Evolutionary conservation across 345 rosid species (phyloP), one percentile per base, ranked within the genome.

Genomic region (Erysimum cheiranthoides): DNA sequence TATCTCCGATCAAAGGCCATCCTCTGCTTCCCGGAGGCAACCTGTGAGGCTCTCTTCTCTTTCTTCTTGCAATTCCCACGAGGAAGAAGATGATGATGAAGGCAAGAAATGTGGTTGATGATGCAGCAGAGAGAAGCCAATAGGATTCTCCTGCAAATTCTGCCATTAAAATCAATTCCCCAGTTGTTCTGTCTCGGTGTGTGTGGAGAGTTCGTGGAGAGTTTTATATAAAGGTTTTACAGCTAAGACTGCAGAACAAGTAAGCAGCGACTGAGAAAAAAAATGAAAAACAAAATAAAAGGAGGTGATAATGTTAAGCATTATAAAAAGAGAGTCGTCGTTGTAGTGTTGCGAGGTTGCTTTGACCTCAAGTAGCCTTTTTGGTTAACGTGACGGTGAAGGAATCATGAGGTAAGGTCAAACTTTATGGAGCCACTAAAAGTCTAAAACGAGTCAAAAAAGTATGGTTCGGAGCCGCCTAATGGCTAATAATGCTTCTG

Each of bases 1-100:
- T 86, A 57, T 93, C 89, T 17, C 98, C 98, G 25, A 93, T 57
- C 14, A 90, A 36, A 2, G 94, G 94, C 94, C 94, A 93, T 18
- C 96, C 93, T 84, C 85, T 68, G 18, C 87, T 84, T 76, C 98
- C 93, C 0, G 91, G 93, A 4, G 98, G 98, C 27, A 84, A 50
- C 27, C 11, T 74, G 16, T 56, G 60, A 56, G 21, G 28, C 30
- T 67, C 60, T 32, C 10, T 73, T 71, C 50, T 66, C 31, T 66
- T 59, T 50, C 53, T 17, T 49, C 53, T 49, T 9, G 27, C 28
- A 8, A 49, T 49, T 6, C 39, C 28, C 34, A 30, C 7, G 8
- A 78, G 30, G 70, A 73, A 25, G 39, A 74, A 13, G 71, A 64
- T 18, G 58, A 72, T 11, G 54, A 70, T 3, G 61, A 59, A 66